phyloP scores from a whole-genome alignment of 495 filamentous ascomycete species.

The Tuber melanosporum region DNA sequence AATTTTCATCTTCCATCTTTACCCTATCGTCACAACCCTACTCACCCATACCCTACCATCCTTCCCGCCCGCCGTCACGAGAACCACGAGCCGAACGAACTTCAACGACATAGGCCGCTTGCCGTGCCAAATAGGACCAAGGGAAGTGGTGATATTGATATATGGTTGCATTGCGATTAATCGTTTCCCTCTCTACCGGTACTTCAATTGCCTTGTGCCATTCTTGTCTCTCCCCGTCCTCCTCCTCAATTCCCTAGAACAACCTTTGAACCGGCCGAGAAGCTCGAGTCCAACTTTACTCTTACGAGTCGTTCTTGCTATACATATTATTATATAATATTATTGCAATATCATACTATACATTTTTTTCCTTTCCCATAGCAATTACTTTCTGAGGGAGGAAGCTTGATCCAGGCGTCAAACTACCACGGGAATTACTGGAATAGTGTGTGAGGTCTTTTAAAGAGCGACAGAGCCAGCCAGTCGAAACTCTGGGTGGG shows the following conservation, averaged over 20 bases:
- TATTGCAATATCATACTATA: no score
- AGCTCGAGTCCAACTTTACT: not conserved
- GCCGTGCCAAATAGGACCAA: not conserved
- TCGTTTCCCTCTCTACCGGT: not conserved
- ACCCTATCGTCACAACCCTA: not conserved
- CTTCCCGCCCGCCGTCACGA: not conserved
- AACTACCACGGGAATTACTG: not conserved
- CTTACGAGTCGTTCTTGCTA: not conserved
- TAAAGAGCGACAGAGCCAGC: not conserved
- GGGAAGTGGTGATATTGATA: not conserved
- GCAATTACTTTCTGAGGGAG: not conserved
- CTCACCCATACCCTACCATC: not conserved
- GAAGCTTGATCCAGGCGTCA: not conserved
- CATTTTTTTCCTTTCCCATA: not conserved
- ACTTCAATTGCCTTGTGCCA: not conserved
- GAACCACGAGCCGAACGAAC: not conserved
- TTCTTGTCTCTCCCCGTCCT: not conserved
- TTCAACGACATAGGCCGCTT: not conserved
- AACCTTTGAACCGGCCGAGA: not conserved
- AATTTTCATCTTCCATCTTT: not conserved
- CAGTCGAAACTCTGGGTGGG: not conserved
- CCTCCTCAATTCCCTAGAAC: not conserved
- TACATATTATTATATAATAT: not conserved
- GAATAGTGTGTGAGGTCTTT: not conserved
- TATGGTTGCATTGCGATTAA: not conserved